Conservation (phyloP, 2,329 filamentous ascomycete genomes). For the Cladorrhinum sp. region DNA sequence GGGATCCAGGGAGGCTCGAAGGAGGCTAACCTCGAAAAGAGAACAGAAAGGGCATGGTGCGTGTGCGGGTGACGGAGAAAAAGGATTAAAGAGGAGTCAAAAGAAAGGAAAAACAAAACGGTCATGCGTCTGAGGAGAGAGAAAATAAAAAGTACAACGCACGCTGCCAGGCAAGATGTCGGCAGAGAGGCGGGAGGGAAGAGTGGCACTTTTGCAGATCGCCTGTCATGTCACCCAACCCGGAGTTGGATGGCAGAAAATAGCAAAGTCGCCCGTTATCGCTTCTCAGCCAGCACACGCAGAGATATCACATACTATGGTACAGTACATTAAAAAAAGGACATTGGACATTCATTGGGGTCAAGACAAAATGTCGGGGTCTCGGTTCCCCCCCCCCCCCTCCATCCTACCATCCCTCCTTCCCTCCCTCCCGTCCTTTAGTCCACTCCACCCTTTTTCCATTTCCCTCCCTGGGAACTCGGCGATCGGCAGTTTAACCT, state of each 20-base stretch:
- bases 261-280: neutral
- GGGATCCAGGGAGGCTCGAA: neutral
- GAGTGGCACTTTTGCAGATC: neutral
- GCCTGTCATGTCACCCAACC: neutral
- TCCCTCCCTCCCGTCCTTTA: too few species aligned
- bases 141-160: too few species aligned
- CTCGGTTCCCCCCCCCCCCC: neutral
- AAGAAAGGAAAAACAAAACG: neutral
- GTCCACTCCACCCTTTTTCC: neutral
- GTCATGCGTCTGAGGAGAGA: neutral
- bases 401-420: neutral
- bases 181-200: neutral
- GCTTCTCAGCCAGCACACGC: neutral
- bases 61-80: neutral
- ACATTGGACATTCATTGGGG: neutral
- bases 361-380: neutral
- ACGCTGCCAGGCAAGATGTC: too few species aligned
- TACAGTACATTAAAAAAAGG: too few species aligned
- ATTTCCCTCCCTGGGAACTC: neutral
- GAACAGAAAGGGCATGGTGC: neutral
- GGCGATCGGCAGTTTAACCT: neutral
- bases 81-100: neutral
- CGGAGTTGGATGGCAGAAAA: neutral
- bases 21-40: neutral
- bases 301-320: too few species aligned